phyloP scores from a whole-genome alignment of 2,329 filamentous ascomycete species.

The Lomentospora prolificans region DNA sequence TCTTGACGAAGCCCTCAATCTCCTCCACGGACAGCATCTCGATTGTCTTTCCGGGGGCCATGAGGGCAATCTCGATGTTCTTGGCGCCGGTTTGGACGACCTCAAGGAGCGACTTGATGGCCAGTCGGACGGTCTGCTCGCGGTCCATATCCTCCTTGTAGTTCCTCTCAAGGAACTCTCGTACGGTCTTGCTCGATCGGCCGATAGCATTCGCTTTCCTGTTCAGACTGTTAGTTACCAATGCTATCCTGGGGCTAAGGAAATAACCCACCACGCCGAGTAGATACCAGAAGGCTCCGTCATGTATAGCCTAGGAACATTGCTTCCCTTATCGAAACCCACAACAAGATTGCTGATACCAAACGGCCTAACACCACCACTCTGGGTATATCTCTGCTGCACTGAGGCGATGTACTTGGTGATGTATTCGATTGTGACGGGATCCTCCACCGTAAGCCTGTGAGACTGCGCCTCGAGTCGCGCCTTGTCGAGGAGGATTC shows the following conservation, averaged over 20 bases:
- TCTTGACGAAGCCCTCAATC: conserved; percentile 96
- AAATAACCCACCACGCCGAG: conserved; percentile 72
- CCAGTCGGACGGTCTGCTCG: conserved; percentile 89
- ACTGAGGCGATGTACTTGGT: conserved; percentile 98
- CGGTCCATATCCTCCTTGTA: conserved; percentile 98
- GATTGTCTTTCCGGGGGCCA: conserved; percentile 83
- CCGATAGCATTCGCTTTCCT: conserved; percentile 99
- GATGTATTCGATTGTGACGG: conserved; percentile 97
- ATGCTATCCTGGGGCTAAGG: not conserved
- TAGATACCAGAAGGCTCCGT: conserved; percentile 99
- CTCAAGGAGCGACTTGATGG: conserved; percentile 95
- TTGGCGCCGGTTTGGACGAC: conserved; percentile 98
- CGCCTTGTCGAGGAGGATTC: conserved; percentile 97
- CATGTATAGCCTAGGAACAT: conserved; percentile 84
- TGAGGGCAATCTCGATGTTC: conserved; percentile 99
- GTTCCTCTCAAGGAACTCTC: conserved; percentile 96
- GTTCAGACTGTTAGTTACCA: conserved; percentile 8
- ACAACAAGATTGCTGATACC: conserved; percentile 97
- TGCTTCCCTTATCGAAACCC: conserved; percentile 92
- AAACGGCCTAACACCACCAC: conserved; percentile 95
- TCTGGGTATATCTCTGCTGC: conserved; percentile 98
- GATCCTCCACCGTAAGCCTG: conserved; percentile 92
- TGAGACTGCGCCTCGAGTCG: conserved; percentile 95
- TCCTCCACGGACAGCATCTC: conserved; percentile 94
- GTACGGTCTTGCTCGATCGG: conserved; percentile 95